Evolutionary conservation across 2,329 filamentous ascomycete genomes (phyloP), one percentile per base, ranked within the genome.

Genomic region (Colletotrichum tanaceti): DNA sequence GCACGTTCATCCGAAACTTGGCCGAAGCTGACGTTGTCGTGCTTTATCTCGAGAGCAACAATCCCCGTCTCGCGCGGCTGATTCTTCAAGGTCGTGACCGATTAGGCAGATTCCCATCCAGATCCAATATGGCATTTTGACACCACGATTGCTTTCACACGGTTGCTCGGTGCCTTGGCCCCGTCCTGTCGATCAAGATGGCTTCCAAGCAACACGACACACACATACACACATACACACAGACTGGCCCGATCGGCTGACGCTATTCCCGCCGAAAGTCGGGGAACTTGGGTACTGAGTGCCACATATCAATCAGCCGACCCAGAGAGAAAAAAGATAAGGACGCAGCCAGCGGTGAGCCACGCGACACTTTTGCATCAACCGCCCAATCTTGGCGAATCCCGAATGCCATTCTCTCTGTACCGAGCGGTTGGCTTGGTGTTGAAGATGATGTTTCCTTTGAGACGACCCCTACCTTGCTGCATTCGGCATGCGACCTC

Each of bases 261-360:
- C 58, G 49, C 55, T 46, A 18, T 28, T 68, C 54, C 50, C n/a
- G 49, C 55, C 65, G 65, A 47, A 55, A 24, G 10, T 65, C 47
- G 47, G 60, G 28, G 39, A 18, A 35, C 59, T 49, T 39, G 55
- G 41, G 53, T 32, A 52, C 57, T 13, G 28, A 52, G 50, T 13
- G 28, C 24, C 18, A 43, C 50, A 52, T 24, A 55, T 68, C 65
- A 68, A 41, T 68, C 65, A 68, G 49, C 46, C 65, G 65, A 68
- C 55, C 49, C 24, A 32, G 65, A 49, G 10, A 58, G 24, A 22
- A n/a, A 11, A n/a, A 65, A n/a, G 54, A 68, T 65, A 68, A 68
- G 55, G 43, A 60, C 35, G 43, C 38, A 54, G 54, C 65, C 32
- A 41, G 65, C 62, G 55, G 43, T 65, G 62, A 68, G 32, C 62